Evolutionary conservation across 305 asterid genomes (phyloP).

Genomic region (Plantago rigida): DNA sequence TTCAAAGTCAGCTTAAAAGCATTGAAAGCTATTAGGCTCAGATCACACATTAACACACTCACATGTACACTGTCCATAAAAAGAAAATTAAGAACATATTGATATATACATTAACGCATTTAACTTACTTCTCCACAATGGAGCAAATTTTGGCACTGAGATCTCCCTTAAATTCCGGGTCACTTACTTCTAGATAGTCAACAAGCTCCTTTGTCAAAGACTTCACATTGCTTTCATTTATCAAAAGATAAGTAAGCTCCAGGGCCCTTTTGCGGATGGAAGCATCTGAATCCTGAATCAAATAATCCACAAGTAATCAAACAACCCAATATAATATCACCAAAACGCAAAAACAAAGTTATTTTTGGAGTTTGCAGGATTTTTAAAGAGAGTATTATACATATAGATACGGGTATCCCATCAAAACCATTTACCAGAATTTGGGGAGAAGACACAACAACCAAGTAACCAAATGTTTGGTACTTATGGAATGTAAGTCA

Average conservation of each 20-base stretch:
- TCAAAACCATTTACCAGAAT: no score
- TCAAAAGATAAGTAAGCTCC: conserved; percentile 87
- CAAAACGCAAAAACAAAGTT: not conserved
- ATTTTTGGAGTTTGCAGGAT: not conserved
- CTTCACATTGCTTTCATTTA: conserved; percentile 79
- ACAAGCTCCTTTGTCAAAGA: conserved; percentile 80
- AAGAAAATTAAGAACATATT: conserved; percentile 5
- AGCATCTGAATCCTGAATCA: conserved; percentile 88
- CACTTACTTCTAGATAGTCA: conserved; percentile 83
- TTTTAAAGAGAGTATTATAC: no score
- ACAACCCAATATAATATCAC: conserved; percentile 11
- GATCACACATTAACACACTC: no score
- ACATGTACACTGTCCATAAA: no score
- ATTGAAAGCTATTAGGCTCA: no score
- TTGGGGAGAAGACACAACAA: no score
- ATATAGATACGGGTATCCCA: no score
- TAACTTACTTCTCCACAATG: conserved; percentile 91
- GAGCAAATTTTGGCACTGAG: conserved; percentile 90
- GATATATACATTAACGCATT: not conserved
- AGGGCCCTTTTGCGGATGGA: conserved; percentile 96
- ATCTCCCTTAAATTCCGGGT: conserved; percentile 80
- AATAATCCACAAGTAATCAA: conserved; percentile 28
- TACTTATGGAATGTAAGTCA: no score
- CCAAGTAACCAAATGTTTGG: no score
- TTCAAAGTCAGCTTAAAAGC: no score